A percentile compares a stretch with the other conserved stretches of the same genome.
phyloP scores from a whole-genome alignment of 768 basidiomycete species.

The Antrodiella citrinella region DNA sequence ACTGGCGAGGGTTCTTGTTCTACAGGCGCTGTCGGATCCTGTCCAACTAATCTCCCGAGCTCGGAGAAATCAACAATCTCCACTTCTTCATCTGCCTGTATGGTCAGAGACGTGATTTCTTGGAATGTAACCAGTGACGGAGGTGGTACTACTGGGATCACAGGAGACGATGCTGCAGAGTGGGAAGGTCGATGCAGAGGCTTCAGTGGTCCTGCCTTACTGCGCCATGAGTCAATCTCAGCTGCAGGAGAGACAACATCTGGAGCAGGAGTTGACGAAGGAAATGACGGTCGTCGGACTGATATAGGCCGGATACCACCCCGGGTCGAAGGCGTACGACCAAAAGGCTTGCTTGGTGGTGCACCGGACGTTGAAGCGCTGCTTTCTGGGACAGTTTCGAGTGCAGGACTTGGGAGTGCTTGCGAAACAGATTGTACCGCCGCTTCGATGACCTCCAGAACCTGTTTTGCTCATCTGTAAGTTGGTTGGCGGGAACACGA shows the following conservation, averaged over 20 bases:
- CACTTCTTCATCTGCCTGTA: slow-evolving; percentile 48
- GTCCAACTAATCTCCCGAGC: slow-evolving; percentile 59
- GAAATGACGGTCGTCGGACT: slow-evolving; percentile 17
- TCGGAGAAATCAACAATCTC: slow-evolving; percentile 81
- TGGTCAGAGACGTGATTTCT: slow-evolving; percentile 30
- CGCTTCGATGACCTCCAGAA: slow-evolving; percentile 38
- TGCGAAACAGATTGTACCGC: slow-evolving; percentile 25
- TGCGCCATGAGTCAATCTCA: slow-evolving; percentile 62
- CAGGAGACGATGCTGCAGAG: slow-evolving; percentile 29
- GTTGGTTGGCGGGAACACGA: no score
- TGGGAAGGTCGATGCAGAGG: slow-evolving; percentile 21
- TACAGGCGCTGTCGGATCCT: slow-evolving; percentile 22
- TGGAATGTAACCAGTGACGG: slow-evolving; percentile 23
- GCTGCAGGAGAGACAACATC: slow-evolving; percentile 23
- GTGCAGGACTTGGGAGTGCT: neutral
- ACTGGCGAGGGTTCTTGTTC: slow-evolving; percentile 11
- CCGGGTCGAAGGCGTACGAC: slow-evolving; percentile 28
- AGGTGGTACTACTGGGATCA: slow-evolving; percentile 7
- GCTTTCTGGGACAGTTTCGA: neutral
- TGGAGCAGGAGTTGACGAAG: slow-evolving; percentile 2
- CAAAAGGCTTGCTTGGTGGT: slow-evolving; percentile 4
- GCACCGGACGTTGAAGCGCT: slow-evolving; percentile 1
- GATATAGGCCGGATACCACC: slow-evolving; percentile 20
- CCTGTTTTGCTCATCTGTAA: slow-evolving; percentile 14
- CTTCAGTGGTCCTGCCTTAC: slow-evolving; percentile 32